Evolutionary conservation across 2,329 filamentous ascomycete genomes (phyloP), one percentile per base, ranked within the genome.

Genomic region (Penicillium expansum): DNA sequence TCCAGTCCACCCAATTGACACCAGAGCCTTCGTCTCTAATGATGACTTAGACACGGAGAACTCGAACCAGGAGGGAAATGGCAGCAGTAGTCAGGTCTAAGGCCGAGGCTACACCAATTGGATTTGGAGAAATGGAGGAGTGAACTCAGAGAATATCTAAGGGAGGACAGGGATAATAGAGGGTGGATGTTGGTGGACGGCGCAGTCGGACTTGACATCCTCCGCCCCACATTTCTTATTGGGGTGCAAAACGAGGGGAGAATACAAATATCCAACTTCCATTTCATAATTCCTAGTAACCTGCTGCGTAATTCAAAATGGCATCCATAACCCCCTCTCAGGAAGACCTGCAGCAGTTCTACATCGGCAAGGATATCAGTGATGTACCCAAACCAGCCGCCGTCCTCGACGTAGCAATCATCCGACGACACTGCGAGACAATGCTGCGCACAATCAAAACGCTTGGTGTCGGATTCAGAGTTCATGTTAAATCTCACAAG

Each of bases 401-500:
- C 3, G 79, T 93, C 39, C 75, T 93, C 14, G 89, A 93, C 69
- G 71, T 85, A 11, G 84, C 85, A 4, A 85, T 87, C 41, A 76
- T 91, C 24, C 78, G 82, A 53, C 76, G 80, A 48, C 91, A 93
- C 67, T 93, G 90, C 72, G 74, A 79, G 58, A 79, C 83, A 35
- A 92, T 94, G 88, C 82, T 91, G 7, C 77, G 85, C 13, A 83
- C 88, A 0, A 81, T 83, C 14, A 71, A 80, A 39, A 74, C 76
- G 48, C 74, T 92, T 14, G 78, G 80, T 0, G 78, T 92, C 24
- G 82, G 80, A 7, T 93, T 91, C 77, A 80, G 90, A 57, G 86
- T 88, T 1, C 90, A 94, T 71, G 85, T 93, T 58, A 94, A 94
- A 75, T 92, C 89, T 22, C 90, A 94, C 72, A 94, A 94, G 78